Conservation (phyloP, 139 green algal genomes). For the Spirogloea muscicola region DNA sequence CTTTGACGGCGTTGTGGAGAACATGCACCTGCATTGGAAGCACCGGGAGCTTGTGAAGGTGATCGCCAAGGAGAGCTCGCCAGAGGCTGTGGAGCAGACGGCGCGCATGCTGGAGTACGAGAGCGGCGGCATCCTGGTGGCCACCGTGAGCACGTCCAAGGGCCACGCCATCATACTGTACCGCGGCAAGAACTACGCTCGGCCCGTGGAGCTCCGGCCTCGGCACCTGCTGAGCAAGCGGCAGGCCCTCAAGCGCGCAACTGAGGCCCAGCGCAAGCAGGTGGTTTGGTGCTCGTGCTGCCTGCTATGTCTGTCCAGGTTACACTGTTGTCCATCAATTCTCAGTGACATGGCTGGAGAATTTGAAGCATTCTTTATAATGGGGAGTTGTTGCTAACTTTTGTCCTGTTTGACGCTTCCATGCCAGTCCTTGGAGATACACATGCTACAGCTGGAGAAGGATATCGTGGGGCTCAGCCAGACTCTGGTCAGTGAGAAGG, state of each 20-base stretch:
- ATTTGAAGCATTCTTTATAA: too few species aligned
- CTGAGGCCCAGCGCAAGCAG: conserved; percentile 33
- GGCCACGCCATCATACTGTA: conserved; percentile 35
- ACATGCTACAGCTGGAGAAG: conserved; percentile 21
- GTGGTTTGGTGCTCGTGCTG: not conserved
- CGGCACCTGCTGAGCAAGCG: conserved; percentile 34
- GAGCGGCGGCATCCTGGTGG: conserved; percentile 36
- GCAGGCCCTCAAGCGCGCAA: conserved; percentile 32
- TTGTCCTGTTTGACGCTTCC: not conserved
- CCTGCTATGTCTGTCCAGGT: not conserved
- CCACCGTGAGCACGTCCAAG: not conserved
- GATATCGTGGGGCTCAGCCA: not conserved
- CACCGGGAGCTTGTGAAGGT: conserved; percentile 40
- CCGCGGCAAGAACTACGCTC: conserved; percentile 45
- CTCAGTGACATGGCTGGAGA: too few species aligned
- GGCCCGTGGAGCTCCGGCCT: conserved; percentile 8
- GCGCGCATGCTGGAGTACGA: conserved; percentile 32
- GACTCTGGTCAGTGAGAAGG: too few species aligned
- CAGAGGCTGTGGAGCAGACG: not conserved
- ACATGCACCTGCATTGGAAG: conserved; percentile 50
- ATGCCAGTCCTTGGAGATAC: conserved; percentile 25
- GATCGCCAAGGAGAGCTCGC: conserved; percentile 34
- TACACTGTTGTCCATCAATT: too few species aligned
- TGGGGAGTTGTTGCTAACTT: too few species aligned
- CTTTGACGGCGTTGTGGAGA: conserved; percentile 41